phyloP scores from a whole-genome alignment of 2,329 filamentous ascomycete genomes.

The Onygena corvina region DNA sequence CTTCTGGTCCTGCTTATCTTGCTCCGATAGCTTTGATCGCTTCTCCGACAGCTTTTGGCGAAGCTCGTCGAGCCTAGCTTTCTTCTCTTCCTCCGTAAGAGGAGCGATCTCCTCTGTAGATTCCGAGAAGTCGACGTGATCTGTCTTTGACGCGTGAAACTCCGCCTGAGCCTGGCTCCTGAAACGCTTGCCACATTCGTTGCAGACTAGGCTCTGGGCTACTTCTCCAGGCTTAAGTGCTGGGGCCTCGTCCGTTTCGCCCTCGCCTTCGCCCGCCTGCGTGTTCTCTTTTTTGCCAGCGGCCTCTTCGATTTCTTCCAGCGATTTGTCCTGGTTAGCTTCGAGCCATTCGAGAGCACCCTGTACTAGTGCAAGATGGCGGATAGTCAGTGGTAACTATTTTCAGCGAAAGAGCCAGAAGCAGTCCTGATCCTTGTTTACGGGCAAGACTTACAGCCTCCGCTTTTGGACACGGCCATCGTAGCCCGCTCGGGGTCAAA shows the following conservation, averaged over 20 bases:
- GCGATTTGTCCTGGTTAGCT: slow-evolving; percentile 71
- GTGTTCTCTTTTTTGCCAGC: slow-evolving; percentile 31
- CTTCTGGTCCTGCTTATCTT: slow-evolving; percentile 17
- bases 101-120: slow-evolving; percentile 86
- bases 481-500: slow-evolving; percentile 75
- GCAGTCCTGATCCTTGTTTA: neutral
- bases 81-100: slow-evolving; percentile 84
- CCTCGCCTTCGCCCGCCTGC: slow-evolving; percentile 28
- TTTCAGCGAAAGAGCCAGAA: neutral
- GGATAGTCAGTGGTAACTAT: neutral
- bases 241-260: slow-evolving; percentile 47
- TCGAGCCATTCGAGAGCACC: slow-evolving; percentile 92
- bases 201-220: slow-evolving; percentile 76
- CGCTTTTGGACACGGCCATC: slow-evolving; percentile 71
- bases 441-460: slow-evolving; percentile 54
- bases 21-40: slow-evolving; percentile 12
- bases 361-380: slow-evolving; percentile 49
- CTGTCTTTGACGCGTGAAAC: slow-evolving; percentile 83
- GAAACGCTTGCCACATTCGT: slow-evolving; percentile 89
- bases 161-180: slow-evolving; percentile 68
- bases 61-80: slow-evolving; percentile 47
- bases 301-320: slow-evolving; percentile 31
- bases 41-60: slow-evolving; percentile 15
- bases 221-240: slow-evolving; percentile 58
- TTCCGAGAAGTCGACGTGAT: slow-evolving; percentile 83